phyloP scores from a whole-genome alignment of 805 yeast genomes.

The Suhomyces canberraensis region DNA sequence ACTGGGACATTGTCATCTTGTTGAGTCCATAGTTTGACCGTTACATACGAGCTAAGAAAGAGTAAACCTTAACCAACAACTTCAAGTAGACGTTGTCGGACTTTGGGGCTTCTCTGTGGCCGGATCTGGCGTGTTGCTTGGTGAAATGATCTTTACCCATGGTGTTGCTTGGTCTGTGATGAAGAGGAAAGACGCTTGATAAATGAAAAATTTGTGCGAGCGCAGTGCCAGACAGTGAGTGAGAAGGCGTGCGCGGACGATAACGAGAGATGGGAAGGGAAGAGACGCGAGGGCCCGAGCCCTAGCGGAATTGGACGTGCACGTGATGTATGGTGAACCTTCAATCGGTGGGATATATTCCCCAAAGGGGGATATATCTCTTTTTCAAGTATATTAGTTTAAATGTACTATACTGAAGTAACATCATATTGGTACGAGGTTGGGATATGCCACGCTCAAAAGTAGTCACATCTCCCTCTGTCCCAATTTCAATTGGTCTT shows the following conservation, averaged over 20 bases:
- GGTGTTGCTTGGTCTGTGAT: slow-evolving; percentile 13
- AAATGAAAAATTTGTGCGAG: slow-evolving; percentile 3
- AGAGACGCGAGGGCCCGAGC: neutral
- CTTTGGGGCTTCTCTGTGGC: slow-evolving; percentile 99
- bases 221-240: neutral
- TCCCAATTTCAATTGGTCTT: too few species aligned
- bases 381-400: too few species aligned
- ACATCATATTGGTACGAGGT: too few species aligned
- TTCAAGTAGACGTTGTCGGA: slow-evolving; percentile 99
- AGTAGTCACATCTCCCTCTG: too few species aligned
- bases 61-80: slow-evolving; percentile 95
- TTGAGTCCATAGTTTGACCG: too few species aligned
- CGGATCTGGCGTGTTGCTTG: slow-evolving; percentile 93
- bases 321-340: too few species aligned
- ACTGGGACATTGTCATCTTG: too few species aligned
- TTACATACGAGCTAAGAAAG: slow-evolving; percentile 98
- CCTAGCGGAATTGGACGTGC: too few species aligned
- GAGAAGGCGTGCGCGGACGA: slow-evolving; percentile 1
- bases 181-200: slow-evolving; percentile 1
- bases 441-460: too few species aligned
- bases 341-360: too few species aligned
- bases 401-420: too few species aligned
- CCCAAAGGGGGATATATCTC: too few species aligned
- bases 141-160: slow-evolving; percentile 98
- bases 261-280: neutral